Evolutionary conservation across 139 green algal genomes (phyloP), one percentile per base, ranked within the genome.

Genomic region (Ettlia oleoabundans): DNA sequence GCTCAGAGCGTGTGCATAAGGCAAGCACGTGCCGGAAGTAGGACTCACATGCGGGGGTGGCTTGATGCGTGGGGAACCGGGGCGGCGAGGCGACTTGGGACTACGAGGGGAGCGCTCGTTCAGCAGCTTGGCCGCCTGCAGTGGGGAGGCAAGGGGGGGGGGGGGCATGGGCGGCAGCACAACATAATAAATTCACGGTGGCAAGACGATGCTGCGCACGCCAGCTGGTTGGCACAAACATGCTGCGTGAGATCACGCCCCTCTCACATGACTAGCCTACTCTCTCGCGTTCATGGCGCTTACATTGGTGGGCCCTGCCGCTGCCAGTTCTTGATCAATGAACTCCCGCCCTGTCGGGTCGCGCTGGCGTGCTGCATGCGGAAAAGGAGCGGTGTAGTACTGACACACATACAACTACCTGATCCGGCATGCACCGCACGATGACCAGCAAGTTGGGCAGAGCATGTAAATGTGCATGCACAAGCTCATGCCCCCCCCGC

Each of bases 81-180:
- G 53, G 52, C 73, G 73, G 13, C 30, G 52, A 33, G 73, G 26
- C 3, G 73, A 51, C 8, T 51, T 80, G 73, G 73, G 73, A 35
- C 53, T 69, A 52, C 35, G 53, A 7, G 72, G 35, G 18, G 58
- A 67, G 35, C 73, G 52, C 52, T 80, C 35, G 35, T 80, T 80
- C 35, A 80, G 9, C 33, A 67, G 52, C 21, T 61, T 61, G 9
- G 73, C 73, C 13, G 73, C 73, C 73, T 80, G 53, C 51, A 67
- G 71, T 26, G 24, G 58, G 2, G 5, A 41, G 35, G 32, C 4
- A 47, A 26, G 15, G 64, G 32, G 3, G 67, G 67, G 32, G 42
- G 67, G 40, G 38, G 38, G 19, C 40, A 9, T 24, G 7, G 35
- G 3, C 10, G 40, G 38, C 47, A 58, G 47, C 47, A n/a, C n/a